These are phyloP conservation scores for Helotiales sp. DNA, from an alignment of 2,329 filamentous ascomycete species.

Conservation along the genomic window DNA sequence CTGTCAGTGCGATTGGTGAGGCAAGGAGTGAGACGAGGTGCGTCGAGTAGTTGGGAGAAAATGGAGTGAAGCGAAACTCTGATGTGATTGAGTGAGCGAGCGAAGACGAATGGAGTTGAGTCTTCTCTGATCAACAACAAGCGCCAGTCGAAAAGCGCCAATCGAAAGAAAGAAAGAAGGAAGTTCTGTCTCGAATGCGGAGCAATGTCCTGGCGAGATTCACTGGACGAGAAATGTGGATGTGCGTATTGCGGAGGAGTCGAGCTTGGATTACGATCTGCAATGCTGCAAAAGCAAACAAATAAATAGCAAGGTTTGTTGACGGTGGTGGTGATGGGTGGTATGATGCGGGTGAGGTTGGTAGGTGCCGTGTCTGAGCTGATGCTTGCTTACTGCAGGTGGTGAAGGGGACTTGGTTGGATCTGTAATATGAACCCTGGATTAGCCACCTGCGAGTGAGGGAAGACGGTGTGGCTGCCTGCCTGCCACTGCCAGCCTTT, in stretches of 20 bases:
- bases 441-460: neutral
- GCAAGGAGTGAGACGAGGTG: neutral
- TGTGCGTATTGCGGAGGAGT: neutral
- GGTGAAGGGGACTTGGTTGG: neutral
- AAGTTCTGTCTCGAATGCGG: neutral
- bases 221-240: neutral
- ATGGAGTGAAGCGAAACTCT: neutral
- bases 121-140: neutral
- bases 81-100: slow-evolving; percentile 5
- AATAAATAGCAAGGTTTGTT: neutral
- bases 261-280: neutral
- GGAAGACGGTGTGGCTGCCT: slow-evolving; percentile 18
- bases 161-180: neutral
- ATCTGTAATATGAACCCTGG: slow-evolving; percentile 1
- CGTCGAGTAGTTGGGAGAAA: neutral
- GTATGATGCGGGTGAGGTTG: neutral
- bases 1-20: neutral
- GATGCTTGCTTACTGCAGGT: slow-evolving; percentile 9
- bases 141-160: neutral
- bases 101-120: neutral
- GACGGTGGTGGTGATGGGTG: neutral
- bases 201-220: neutral
- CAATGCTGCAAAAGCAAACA: slow-evolving; percentile 3
- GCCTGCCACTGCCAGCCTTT: neutral
- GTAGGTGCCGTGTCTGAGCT: slow-evolving; percentile 1